Conservation (phyloP, 257 asterid genomes). For the Scutellaria galericulata region DNA sequence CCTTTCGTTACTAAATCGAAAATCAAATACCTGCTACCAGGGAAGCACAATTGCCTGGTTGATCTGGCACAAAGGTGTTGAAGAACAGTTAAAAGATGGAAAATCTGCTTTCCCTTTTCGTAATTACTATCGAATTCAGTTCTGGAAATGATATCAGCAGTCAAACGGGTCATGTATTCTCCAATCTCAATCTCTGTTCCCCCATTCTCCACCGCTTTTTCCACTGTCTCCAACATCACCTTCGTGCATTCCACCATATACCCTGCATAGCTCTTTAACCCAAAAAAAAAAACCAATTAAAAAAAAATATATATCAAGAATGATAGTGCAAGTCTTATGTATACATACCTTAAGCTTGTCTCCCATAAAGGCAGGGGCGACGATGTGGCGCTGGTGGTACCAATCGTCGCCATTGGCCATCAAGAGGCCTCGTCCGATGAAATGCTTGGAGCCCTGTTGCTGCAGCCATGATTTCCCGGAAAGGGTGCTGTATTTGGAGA, state of each 20-base stretch:
- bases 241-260: slow-evolving; percentile 84
- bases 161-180: slow-evolving; percentile 69
- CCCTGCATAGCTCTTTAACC: slow-evolving; percentile 66
- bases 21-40: slow-evolving; percentile 77
- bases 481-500: slow-evolving; percentile 60
- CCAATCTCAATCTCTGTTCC: slow-evolving; percentile 74
- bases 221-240: slow-evolving; percentile 59
- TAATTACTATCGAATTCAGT: slow-evolving; percentile 78
- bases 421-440: slow-evolving; percentile 80
- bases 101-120: slow-evolving; percentile 81
- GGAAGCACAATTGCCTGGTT: slow-evolving; percentile 72
- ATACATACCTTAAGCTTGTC: slow-evolving; percentile 71
- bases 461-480: slow-evolving; percentile 93
- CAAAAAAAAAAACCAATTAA: not conserved
- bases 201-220: slow-evolving; percentile 47
- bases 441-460: slow-evolving; percentile 82
- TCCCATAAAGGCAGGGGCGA: slow-evolving; percentile 92
- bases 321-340: not conserved
- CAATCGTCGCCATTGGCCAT: slow-evolving; percentile 95
- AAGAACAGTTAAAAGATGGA: slow-evolving; percentile 56
- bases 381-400: slow-evolving; percentile 88
- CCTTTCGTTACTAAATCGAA: not conserved
- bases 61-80: slow-evolving; percentile 73
- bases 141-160: slow-evolving; percentile 89
- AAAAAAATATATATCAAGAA: not conserved